Conservation (phyloP, 176 grass and related monocot species). For the Bonia amplexicaulis region DNA sequence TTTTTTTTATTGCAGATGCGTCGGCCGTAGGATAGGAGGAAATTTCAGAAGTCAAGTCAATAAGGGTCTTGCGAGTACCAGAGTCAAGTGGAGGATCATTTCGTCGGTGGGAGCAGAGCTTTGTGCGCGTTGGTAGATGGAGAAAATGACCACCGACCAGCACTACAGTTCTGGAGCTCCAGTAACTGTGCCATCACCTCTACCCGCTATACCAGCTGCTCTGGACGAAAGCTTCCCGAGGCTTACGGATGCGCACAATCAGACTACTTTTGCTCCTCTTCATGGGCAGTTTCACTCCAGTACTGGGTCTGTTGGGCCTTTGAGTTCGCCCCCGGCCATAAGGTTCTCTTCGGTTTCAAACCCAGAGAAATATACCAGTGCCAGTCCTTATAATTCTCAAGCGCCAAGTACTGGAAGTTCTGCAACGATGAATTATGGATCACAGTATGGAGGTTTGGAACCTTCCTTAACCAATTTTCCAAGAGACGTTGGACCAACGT, state of each 20-base stretch:
- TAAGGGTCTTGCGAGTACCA: neutral
- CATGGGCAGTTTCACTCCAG: slow-evolving; percentile 31
- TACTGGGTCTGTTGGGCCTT: slow-evolving; percentile 37
- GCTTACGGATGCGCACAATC: slow-evolving; percentile 34
- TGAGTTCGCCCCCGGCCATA: slow-evolving; percentile 34
- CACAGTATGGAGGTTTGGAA: slow-evolving; percentile 39
- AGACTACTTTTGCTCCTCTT: slow-evolving; percentile 11
- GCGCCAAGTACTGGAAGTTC: slow-evolving; percentile 25
- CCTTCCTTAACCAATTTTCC: slow-evolving; percentile 31
- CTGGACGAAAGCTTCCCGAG: slow-evolving; percentile 46
- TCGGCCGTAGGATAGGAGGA: slow-evolving; percentile 14
- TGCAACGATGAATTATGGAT: slow-evolving; percentile 23
- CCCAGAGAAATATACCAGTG: slow-evolving; percentile 28
- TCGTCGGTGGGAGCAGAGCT: neutral
- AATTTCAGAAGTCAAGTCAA: neutral
- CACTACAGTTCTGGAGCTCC: slow-evolving; percentile 38
- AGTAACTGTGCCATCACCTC: slow-evolving; percentile 39
- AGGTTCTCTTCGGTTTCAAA: slow-evolving; percentile 42
- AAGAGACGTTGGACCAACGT: slow-evolving; percentile 40
- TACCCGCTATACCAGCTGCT: slow-evolving; percentile 32
- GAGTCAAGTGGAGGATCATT: neutral
- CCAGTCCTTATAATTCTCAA: slow-evolving; percentile 42
- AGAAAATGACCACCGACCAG: slow-evolving; percentile 40
- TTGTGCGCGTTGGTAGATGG: slow-evolving; percentile 27
- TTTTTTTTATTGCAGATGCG: neutral